A percentile compares a stretch with the other conserved stretches of the same genome.
These are phyloP conservation scores for Pleurostoma richardsiae DNA, from an alignment of 2,329 filamentous ascomycete genomes.

Conservation along the genomic window DNA sequence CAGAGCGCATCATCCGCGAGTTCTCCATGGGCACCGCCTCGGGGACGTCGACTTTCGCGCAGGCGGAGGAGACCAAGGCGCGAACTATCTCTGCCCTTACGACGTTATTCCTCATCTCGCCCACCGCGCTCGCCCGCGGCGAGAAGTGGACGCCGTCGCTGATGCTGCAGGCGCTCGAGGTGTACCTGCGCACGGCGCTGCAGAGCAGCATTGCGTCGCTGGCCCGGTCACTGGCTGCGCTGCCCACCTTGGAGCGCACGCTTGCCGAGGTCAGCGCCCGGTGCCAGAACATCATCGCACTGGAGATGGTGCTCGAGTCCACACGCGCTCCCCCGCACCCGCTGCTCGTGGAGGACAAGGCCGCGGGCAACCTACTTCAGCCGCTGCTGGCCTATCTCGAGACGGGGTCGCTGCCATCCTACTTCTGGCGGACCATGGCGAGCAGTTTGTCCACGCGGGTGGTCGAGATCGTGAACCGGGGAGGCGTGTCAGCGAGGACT, in stretches of 20 bases:
- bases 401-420: constrained; percentile 79
- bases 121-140: constrained; percentile 46
- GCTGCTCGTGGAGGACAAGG: constrained; percentile 40
- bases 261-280: constrained; percentile 75
- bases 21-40: constrained; percentile 62
- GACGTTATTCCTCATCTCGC: constrained; percentile 77
- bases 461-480: constrained; percentile 76
- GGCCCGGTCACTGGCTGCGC: constrained; percentile 68
- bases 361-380: constrained; percentile 54
- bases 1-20: constrained; percentile 76
- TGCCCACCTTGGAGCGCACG: constrained; percentile 77
- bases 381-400: constrained; percentile 75
- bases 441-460: constrained; percentile 71
- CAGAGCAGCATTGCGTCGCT: constrained; percentile 74
- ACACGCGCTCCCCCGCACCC: constrained; percentile 67
- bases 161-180: constrained; percentile 71
- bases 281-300: constrained; percentile 86
- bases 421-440: constrained; percentile 90
- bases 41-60: constrained; percentile 43
- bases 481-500: constrained; percentile 78
- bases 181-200: constrained; percentile 75
- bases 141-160: constrained; percentile 62
- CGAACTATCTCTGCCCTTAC: constrained; percentile 69
- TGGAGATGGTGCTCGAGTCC: constrained; percentile 70
- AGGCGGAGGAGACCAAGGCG: constrained; percentile 69